Percentiles rank a stretch among this genome's conserved stretches.
These are phyloP conservation scores for Pachysandra terminalis DNA, from an alignment of 164 flowering plant species.

Conservation along the genomic window DNA sequence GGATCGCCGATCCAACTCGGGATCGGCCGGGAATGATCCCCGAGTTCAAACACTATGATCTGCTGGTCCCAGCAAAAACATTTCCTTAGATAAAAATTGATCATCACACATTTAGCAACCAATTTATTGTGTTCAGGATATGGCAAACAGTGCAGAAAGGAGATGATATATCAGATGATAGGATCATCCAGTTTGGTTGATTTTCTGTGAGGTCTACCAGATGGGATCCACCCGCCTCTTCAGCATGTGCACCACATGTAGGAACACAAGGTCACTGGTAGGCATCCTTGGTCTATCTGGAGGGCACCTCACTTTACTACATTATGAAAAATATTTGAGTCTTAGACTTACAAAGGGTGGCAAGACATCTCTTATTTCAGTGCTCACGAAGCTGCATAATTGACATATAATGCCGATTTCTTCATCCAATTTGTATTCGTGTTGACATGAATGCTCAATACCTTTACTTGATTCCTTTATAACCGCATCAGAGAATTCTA, in stretches of 20 bases:
- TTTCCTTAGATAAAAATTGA: background rate
- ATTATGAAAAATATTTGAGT: background rate
- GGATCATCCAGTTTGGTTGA: background rate
- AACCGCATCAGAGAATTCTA: conserved; percentile 10
- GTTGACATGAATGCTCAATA: conserved; percentile 40
- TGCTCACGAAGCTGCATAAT: conserved; percentile 55
- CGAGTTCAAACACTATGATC: too few relatives aligned
- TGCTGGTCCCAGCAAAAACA: too few relatives aligned
- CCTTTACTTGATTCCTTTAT: conserved; percentile 18
- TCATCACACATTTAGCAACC: background rate
- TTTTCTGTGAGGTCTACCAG: background rate
- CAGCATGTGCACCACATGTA: background rate
- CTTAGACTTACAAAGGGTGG: conserved; percentile 74
- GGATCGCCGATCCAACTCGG: too few relatives aligned
- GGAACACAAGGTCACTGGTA: background rate
- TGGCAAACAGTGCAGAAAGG: background rate
- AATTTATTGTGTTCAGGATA: background rate
- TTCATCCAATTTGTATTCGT: conserved; percentile 66
- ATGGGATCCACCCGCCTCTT: background rate
- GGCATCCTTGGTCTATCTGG: background rate
- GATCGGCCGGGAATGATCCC: too few relatives aligned
- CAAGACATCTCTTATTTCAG: conserved; percentile 61
- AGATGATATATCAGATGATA: background rate
- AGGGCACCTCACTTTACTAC: background rate
- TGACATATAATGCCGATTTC: conserved; percentile 70